These are phyloP conservation scores for Hypoxylon sp. DNA, from an alignment of 2,329 filamentous ascomycete species.

Conservation along the genomic window DNA sequence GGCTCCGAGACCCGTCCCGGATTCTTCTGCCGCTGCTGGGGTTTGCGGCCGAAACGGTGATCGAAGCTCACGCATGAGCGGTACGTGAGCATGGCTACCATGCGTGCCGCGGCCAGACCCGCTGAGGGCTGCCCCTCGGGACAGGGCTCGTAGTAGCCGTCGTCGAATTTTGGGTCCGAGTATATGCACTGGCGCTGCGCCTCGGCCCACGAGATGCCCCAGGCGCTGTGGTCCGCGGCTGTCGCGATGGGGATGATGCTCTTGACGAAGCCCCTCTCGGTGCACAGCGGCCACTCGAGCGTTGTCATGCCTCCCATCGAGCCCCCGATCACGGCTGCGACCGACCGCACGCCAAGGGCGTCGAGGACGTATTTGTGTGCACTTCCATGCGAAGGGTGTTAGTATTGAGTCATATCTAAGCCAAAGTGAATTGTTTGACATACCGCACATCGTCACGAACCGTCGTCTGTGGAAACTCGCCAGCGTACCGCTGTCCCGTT, in stretches of 20 bases:
- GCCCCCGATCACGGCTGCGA: constrained; percentile 62
- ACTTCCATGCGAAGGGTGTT: constrained; percentile 13
- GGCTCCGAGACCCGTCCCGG: constrained; percentile 22
- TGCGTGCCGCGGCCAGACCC: constrained; percentile 48
- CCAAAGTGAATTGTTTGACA: neutral
- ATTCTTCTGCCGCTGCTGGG: constrained; percentile 58
- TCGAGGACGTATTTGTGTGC: constrained; percentile 64
- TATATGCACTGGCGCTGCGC: constrained; percentile 60
- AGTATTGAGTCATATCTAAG: neutral
- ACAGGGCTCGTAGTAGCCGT: constrained; percentile 46
- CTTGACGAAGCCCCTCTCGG: constrained; percentile 56
- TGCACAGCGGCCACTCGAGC: constrained; percentile 65
- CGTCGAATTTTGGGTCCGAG: constrained; percentile 44
- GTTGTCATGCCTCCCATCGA: constrained; percentile 67
- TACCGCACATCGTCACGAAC: constrained; percentile 69
- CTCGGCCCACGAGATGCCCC: constrained; percentile 67
- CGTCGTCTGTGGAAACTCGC: constrained; percentile 72
- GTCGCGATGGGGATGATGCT: constrained; percentile 64
- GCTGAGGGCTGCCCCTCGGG: constrained; percentile 46
- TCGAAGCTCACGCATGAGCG: constrained; percentile 48
- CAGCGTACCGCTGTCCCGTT: constrained; percentile 35
- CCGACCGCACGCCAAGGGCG: constrained; percentile 59
- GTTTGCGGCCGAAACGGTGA: constrained; percentile 53
- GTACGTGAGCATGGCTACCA: constrained; percentile 52
- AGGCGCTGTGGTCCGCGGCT: constrained; percentile 62